phyloP scores from a whole-genome alignment of 2,329 filamentous ascomycete species.

The Arthrobotrys musiformis region DNA sequence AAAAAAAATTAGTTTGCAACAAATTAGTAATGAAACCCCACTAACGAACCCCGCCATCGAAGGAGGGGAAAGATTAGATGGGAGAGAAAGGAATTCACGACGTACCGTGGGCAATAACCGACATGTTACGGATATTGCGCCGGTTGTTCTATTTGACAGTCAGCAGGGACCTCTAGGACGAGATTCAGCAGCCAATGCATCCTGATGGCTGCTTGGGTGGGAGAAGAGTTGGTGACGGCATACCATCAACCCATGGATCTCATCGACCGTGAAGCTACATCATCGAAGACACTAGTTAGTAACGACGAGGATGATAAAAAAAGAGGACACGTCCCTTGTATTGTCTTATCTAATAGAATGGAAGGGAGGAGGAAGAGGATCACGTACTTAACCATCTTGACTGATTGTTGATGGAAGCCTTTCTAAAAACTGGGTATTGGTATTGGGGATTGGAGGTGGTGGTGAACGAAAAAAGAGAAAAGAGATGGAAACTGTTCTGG shows the following conservation, averaged over 20 bases:
- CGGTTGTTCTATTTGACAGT: constrained; percentile 60
- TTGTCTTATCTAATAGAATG: no score
- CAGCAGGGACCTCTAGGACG: neutral
- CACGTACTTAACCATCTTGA: constrained; percentile 99
- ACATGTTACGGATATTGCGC: constrained; percentile 87
- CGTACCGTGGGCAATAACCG: constrained; percentile 96
- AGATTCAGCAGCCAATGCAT: constrained; percentile 23
- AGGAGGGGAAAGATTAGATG: neutral
- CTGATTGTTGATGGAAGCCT: constrained; percentile 72
- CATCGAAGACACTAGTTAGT: constrained; percentile 32
- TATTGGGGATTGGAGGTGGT: constrained; percentile 25
- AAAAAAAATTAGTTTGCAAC: constrained; percentile 27
- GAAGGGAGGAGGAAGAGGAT: constrained; percentile 16
- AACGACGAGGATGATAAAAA: neutral
- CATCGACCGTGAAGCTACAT: constrained; percentile 95
- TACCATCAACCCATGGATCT: constrained; percentile 80
- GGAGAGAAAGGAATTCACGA: constrained; percentile 39
- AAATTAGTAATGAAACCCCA: constrained; percentile 35
- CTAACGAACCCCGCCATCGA: constrained; percentile 38
- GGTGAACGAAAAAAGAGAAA: constrained; percentile 58
- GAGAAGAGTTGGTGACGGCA: neutral
- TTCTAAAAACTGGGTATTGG: constrained; percentile 45
- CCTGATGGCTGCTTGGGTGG: constrained; percentile 1
- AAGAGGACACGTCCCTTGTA: neutral
- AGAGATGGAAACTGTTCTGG: constrained; percentile 19